Conservation (phyloP, 352 stramenopile genomes). For the Phytopythium kandeliae region DNA sequence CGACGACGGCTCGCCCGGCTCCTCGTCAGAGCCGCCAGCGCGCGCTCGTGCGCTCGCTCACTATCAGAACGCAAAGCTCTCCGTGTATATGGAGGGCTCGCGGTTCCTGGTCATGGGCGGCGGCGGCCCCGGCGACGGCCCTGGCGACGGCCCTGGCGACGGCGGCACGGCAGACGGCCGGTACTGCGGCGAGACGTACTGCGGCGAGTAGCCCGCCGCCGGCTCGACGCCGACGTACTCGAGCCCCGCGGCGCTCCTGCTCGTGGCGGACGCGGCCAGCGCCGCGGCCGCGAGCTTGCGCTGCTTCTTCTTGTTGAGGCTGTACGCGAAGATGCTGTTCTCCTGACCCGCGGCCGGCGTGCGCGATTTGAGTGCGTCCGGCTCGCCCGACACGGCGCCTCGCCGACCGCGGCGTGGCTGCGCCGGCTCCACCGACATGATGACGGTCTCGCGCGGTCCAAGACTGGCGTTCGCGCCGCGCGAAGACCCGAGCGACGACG, state of each 20-base stretch:
- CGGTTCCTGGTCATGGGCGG: slow-evolving; percentile 15
- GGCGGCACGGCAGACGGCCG: slow-evolving; percentile 8
- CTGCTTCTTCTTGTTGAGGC: slow-evolving; percentile 55
- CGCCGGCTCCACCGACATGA: slow-evolving; percentile 9
- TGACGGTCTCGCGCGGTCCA: slow-evolving; percentile 4
- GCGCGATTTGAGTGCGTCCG: slow-evolving; percentile 19
- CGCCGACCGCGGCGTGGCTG: slow-evolving; percentile 28
- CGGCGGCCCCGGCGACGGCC: not conserved
- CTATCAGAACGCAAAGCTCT: slow-evolving; percentile 53
- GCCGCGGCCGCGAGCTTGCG: slow-evolving; percentile 38
- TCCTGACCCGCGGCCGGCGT: slow-evolving; percentile 7
- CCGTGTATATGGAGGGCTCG: slow-evolving; percentile 42
- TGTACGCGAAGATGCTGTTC: slow-evolving; percentile 56
- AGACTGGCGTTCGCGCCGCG: slow-evolving; percentile 10
- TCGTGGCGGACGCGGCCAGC: slow-evolving; percentile 17
- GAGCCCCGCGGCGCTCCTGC: slow-evolving; percentile 15
- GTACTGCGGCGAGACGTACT: slow-evolving; percentile 26
- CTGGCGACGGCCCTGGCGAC: not conserved
- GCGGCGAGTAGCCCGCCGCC: slow-evolving; percentile 17
- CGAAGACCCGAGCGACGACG: slow-evolving; percentile 30
- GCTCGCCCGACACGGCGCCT: slow-evolving; percentile 29
- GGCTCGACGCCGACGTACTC: slow-evolving; percentile 27
- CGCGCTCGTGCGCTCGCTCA: not conserved
- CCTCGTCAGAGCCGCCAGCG: too few relatives aligned
- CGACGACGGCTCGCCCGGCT: not conserved